A percentile compares a stretch with the other conserved stretches of the same genome.
Conservation (phyloP, 768 basidiomycete species). For the Piloderma croceum region DNA sequence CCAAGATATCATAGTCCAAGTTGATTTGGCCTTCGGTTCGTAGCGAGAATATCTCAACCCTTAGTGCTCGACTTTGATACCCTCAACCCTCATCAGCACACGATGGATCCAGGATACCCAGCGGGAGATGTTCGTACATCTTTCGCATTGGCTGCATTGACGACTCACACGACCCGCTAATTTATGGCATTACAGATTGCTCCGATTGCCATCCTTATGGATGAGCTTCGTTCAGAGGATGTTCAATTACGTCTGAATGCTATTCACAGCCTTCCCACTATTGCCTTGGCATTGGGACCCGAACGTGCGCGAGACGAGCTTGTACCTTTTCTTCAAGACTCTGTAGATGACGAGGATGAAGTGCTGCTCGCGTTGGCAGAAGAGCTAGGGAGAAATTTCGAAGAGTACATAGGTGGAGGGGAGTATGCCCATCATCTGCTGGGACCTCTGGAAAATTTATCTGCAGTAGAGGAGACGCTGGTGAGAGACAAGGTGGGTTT, state of each 20-base stretch:
- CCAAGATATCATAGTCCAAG: too few species aligned
- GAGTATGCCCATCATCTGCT: conserved; percentile 83
- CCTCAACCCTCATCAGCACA: conserved; percentile 20
- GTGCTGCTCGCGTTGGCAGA: conserved; percentile 93
- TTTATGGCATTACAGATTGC: conserved; percentile 54
- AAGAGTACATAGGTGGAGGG: conserved; percentile 90
- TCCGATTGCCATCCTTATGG: conserved; percentile 95
- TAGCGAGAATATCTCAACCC: too few species aligned
- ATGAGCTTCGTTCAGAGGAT: conserved; percentile 96
- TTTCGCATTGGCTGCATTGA: conserved; percentile 11
- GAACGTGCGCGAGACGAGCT: conserved; percentile 94
- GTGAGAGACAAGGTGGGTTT: conserved; percentile 88
- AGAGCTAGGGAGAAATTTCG: conserved; percentile 86
- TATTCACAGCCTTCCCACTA: conserved; percentile 95
- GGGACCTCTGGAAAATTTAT: conserved; percentile 90
- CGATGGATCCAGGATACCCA: conserved; percentile 63
- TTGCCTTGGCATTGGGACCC: conserved; percentile 92
- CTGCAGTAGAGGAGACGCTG: conserved; percentile 94
- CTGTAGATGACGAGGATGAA: conserved; percentile 99
- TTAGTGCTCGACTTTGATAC: too few species aligned
- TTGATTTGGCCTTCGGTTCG: too few species aligned
- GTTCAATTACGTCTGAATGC: conserved; percentile 94
- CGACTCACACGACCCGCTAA: conserved; percentile 17
- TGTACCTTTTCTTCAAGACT: conserved; percentile 95
- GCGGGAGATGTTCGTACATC: conserved; percentile 58